Conservation (phyloP, 1,284 basidiomycete species). For the Xerocomus amazonicus region DNA sequence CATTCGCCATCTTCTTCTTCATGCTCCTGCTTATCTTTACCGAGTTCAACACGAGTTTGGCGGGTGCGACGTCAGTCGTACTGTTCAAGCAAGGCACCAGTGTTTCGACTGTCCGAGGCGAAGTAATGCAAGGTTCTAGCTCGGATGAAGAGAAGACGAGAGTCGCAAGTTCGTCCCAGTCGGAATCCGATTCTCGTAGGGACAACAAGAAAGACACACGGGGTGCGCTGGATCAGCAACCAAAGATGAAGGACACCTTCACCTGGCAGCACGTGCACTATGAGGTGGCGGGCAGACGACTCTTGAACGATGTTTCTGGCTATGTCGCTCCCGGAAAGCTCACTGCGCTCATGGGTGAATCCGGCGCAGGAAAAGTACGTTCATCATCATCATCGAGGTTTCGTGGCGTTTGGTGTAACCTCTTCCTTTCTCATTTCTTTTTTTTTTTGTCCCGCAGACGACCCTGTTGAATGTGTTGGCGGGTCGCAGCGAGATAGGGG, state of each 20-base stretch:
- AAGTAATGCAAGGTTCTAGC: not conserved
- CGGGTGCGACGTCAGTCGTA: slow-evolving; percentile 33
- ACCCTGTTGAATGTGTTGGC: slow-evolving; percentile 84
- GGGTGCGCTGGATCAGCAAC: slow-evolving; percentile 16
- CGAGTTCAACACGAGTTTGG: slow-evolving; percentile 40
- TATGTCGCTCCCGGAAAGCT: slow-evolving; percentile 81
- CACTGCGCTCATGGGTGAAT: slow-evolving; percentile 76
- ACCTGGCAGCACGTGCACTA: slow-evolving; percentile 65
- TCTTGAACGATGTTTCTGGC: slow-evolving; percentile 79
- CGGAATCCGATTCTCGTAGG: slow-evolving; percentile 27
- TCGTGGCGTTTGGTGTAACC: slow-evolving; percentile 13
- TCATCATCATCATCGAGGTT: not conserved
- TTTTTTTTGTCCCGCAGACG: too few species aligned
- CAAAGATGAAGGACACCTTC: slow-evolving; percentile 41
- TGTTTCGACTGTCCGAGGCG: slow-evolving; percentile 8
- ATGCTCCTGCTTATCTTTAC: slow-evolving; percentile 49
- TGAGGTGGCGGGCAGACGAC: slow-evolving; percentile 52
- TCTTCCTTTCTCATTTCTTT: slow-evolving; percentile 10
- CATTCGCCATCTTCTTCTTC: slow-evolving; percentile 49
- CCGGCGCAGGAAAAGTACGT: slow-evolving; percentile 72
- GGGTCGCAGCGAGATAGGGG: slow-evolving; percentile 72
- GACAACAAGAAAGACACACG: slow-evolving; percentile 9
- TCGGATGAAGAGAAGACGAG: slow-evolving; percentile 31
- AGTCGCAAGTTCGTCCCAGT: slow-evolving; percentile 14
- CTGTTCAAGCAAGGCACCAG: slow-evolving; percentile 44